Evolutionary conservation across 306 rosid species (phyloP), one percentile per base, ranked within the genome.

Genomic region (Citrullus amarus): DNA sequence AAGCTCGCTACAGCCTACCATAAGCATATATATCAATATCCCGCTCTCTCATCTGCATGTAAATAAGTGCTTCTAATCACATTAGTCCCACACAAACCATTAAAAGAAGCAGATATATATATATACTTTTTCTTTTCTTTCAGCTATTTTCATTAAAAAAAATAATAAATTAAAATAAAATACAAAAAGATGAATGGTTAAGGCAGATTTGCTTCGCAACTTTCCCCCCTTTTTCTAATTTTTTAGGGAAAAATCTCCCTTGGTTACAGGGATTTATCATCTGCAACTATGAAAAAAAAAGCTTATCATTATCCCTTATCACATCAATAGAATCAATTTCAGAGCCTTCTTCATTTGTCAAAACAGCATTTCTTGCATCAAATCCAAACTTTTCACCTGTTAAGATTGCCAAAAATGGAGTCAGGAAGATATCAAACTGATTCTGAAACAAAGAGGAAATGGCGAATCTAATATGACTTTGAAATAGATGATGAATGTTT

Each of bases 241-340:
- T 69, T 12, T 25, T 2, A 11, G 54, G 55, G 54, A 2, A n/a
- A n/a, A 68, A 11, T 2, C 55, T 58, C 51, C 11, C 20, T 57
- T 11, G 51, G 6, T 57, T 54, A 79, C 36, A 79, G 15, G 38
- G n/a, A 25, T 4, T 53, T 51, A 65, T 60, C 41, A 78, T 85
- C 75, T 79, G 81, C 86, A 82, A 81, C 79, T 66, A 91, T 81
- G 85, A 73, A 92, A 44, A 94, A 44, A 12, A 70, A 46, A 94
- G 86, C 77, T 89, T 92, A 66, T 94, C 98, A 80, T 90, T 88
- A 80, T 94, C 98, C 88, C 96, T 89, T 36, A 94, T 87, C 81
- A 92, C 93, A 83, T 90, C 92, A 79, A 90, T 80, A 8, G 86
- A 85, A 50, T 94, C 96, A 60, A 94, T 86, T 72, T 89, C 92